Evolutionary conservation across 371 early-diverging fungal species (phyloP), one percentile per base, ranked within the genome.

Genomic region (Mortierella sp.): DNA sequence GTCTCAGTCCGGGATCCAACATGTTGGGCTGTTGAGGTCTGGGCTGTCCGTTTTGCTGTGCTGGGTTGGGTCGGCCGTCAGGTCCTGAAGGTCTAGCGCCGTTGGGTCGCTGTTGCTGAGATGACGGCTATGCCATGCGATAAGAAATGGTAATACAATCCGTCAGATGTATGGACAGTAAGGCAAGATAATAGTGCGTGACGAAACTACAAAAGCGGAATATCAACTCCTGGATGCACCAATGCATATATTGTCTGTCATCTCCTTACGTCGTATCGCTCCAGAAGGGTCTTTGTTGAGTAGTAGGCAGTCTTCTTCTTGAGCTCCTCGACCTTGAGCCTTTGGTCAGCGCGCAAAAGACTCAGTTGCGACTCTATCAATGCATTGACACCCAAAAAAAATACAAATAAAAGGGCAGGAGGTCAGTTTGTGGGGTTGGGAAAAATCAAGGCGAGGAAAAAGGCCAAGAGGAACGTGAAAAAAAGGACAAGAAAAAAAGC

Each of bases 251-350:
- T 14, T 5, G 21, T 7, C 4, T 7, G 46, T 35, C 27, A 46
- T 7, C 21, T 41, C 41, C 65, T 81, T 70, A 85, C 83, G 68
- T 97, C 97, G 88, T 97, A 99, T 63, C 96, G 92, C 84, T 99
- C 98, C 46, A 99, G 88, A 54, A 99, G 89, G 24, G 91, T 96
- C 83, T 97, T 96, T 27, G 98, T 98, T 29, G 94, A 90, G 79
- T 97, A 96, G 75, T 92, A 93, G 7, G 91, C 89, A 3, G 91
- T 91, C 80, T 95, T 95, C 68, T 89, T 91, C 81, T 95, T 95
- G 76, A 95, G 88, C 77, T 92, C 89, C 54, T 91, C 92, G n/a
- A 96, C 87, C 82, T 89, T 80, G 43, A 78, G 84, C 77, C 90
- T 90, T 76, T 87, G 89, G 72, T 82, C 88, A 63, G 79, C 81